Evolutionary conservation across 2,329 filamentous ascomycete species (phyloP).

Genomic region (Xylaria digitata): DNA sequence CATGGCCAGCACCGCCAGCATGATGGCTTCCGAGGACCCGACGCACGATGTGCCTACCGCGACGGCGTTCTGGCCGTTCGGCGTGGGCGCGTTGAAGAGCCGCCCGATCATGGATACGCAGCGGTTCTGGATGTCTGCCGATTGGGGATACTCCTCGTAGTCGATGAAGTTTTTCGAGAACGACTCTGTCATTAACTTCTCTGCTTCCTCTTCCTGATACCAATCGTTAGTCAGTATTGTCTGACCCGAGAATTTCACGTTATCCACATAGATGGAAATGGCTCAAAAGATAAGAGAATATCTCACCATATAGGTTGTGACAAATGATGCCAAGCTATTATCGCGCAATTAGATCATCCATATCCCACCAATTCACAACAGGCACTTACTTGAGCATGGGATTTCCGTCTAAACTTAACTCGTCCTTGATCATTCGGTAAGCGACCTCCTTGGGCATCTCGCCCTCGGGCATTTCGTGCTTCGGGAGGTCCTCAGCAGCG

Average conservation of each 20-base stretch:
- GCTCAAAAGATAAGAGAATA: constrained; percentile 9
- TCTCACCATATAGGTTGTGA: constrained; percentile 92
- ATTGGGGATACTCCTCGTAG: constrained; percentile 85
- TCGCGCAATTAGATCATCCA: constrained; percentile 23
- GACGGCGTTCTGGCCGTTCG: constrained; percentile 63
- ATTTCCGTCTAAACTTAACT: constrained; percentile 90
- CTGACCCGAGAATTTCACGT: not conserved
- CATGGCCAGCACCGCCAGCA: constrained; percentile 88
- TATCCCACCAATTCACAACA: constrained; percentile 1
- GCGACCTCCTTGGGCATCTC: constrained; percentile 94
- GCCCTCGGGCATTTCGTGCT: constrained; percentile 84
- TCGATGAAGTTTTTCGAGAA: constrained; percentile 97
- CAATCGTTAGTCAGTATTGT: constrained; percentile 3
- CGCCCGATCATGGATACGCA: constrained; percentile 91
- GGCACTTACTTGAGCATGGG: constrained; percentile 79
- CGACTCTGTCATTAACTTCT: constrained; percentile 93
- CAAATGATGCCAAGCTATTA: constrained; percentile 84
- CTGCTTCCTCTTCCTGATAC: constrained; percentile 85
- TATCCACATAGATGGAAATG: not conserved
- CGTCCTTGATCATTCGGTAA: constrained; percentile 97
- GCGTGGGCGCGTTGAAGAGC: constrained; percentile 81
- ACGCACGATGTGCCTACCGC: constrained; percentile 89
- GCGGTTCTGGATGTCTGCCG: constrained; percentile 88
- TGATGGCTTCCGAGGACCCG: constrained; percentile 89
- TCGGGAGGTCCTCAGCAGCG: constrained; percentile 82